Percentiles rank a stretch among this genome's conserved stretches.
Conservation (phyloP, 495 filamentous ascomycete species). For the Pseudoneurospora amorphoporcata region DNA sequence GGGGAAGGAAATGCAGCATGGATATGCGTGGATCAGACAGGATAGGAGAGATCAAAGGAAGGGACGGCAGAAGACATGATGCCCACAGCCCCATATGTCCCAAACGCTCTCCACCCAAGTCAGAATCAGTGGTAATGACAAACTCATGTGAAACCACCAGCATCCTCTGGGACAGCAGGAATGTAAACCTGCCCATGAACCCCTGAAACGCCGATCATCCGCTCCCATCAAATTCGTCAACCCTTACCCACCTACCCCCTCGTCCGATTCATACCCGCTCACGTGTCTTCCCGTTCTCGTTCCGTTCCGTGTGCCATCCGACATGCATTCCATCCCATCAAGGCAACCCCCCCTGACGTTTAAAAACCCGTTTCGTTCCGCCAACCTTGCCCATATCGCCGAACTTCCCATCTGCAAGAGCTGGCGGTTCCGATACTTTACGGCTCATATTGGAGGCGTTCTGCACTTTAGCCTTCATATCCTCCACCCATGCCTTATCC, state of each 20-base stretch:
- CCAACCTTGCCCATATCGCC: constrained; percentile 49
- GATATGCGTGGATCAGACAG: neutral
- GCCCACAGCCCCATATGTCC: neutral
- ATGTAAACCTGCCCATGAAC: neutral
- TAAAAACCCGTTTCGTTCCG: constrained; percentile 47
- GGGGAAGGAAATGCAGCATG: neutral
- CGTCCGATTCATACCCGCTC: neutral
- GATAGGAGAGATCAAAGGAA: neutral
- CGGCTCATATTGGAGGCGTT: constrained; percentile 39
- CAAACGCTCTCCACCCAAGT: neutral
- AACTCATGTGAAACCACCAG: neutral
- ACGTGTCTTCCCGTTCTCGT: neutral
- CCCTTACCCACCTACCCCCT: neutral
- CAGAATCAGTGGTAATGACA: neutral
- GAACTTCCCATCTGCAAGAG: constrained; percentile 27
- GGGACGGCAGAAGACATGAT: neutral
- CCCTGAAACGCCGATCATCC: neutral
- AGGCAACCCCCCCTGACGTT: constrained; percentile 3
- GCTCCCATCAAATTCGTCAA: neutral
- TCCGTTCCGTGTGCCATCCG: neutral
- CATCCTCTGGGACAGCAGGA: neutral
- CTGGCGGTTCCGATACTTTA: constrained; percentile 11
- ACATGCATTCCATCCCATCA: neutral
- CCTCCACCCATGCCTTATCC: constrained; percentile 61
- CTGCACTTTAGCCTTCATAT: constrained; percentile 56